Base-by-base conservation (phyloP, 2,329 filamentous ascomycete species). In the Penicillium fuscoglaucum region DNA sequence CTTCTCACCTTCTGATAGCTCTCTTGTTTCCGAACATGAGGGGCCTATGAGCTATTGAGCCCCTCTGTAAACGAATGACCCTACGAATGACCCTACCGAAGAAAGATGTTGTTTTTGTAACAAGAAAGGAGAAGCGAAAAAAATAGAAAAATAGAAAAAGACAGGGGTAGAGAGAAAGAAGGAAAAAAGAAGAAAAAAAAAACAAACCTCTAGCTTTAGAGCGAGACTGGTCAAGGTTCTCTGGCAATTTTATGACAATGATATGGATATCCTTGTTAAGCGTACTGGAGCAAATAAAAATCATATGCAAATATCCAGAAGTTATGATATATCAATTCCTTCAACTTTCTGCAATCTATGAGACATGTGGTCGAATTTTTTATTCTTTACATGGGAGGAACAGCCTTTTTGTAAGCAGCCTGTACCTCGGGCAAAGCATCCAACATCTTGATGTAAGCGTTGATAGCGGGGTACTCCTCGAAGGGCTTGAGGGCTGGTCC, bases 331-430 rank as follows among this genome's bases (percentile, higher is more conserved):
- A 24, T 43, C 40, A 24, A 43, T 21, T 43, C 21, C 40, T 43
- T 19, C 19, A 43, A 21, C 21, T 43, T 24, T 43, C n/a, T 43
- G 40, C 40, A 13, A 13, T 43, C 40, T 43, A 43, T 43, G 40
- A 43, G 40, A 43, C 40, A 43, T 43, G 40, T 24, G 10, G 40
- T 43, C 21, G 40, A 43, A 24, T 43, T 7, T 24, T 43, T 21
- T 43, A 50, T 50, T 24, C 37, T 35, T 24, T 31, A 37, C 47
- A 50, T 50, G 21, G 47, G 47, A 35, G 47, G 47, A 31, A 50
- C 47, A 24, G 47, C 47, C 47, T 50, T 50, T 31, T 50, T 50
- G 47, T 50, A 50, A 35, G 47, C 47, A 37, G 47, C 47, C 47
- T 50, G 47, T 15, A 50, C 47, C 29, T 50, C 47, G 17, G 47